phyloP scores from a whole-genome alignment of 495 filamentous ascomycete genomes.

The Daldinia childiae region DNA sequence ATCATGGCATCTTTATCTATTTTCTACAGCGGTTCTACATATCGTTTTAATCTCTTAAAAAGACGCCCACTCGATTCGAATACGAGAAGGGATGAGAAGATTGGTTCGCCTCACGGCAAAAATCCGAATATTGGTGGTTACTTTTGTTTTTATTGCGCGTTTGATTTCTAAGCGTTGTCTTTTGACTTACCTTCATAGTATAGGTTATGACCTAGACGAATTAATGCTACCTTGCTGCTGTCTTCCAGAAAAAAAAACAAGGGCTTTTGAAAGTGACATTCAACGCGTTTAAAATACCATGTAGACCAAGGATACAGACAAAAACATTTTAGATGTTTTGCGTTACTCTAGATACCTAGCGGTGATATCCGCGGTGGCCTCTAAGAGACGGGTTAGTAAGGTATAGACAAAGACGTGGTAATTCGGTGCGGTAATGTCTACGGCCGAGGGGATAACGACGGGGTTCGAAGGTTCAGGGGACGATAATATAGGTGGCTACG shows the following conservation, averaged over 20 bases:
- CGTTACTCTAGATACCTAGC: conserved; percentile 9
- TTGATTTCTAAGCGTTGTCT: conserved; percentile 11
- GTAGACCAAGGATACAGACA: background rate
- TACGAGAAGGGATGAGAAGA: conserved; percentile 41
- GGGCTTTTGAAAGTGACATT: conserved; percentile 8
- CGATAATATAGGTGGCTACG: conserved; percentile 23
- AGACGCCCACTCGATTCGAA: conserved; percentile 24
- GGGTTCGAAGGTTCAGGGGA: conserved; percentile 8
- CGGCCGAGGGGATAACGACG: conserved; percentile 9
- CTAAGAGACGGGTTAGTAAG: background rate
- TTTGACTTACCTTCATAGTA: conserved; percentile 19
- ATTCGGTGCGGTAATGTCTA: conserved; percentile 10
- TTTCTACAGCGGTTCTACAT: conserved; percentile 25
- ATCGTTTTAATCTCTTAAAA: conserved; percentile 39
- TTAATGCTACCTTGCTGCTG: background rate
- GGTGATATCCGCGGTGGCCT: conserved; percentile 9
- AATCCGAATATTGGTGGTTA: conserved; percentile 33
- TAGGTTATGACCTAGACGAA: conserved; percentile 10
- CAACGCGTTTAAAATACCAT: conserved; percentile 1
- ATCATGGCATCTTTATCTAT: conserved; percentile 37
- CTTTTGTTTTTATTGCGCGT: conserved; percentile 34
- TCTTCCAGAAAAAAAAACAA: background rate
- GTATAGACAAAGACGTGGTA: conserved; percentile 7
- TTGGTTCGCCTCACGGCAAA: conserved; percentile 49
- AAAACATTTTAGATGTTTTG: conserved; percentile 7